Percentiles rank a stretch among this genome's conserved stretches.
Conservation (phyloP, 257 asterid genomes). For the Datura wrightii region DNA sequence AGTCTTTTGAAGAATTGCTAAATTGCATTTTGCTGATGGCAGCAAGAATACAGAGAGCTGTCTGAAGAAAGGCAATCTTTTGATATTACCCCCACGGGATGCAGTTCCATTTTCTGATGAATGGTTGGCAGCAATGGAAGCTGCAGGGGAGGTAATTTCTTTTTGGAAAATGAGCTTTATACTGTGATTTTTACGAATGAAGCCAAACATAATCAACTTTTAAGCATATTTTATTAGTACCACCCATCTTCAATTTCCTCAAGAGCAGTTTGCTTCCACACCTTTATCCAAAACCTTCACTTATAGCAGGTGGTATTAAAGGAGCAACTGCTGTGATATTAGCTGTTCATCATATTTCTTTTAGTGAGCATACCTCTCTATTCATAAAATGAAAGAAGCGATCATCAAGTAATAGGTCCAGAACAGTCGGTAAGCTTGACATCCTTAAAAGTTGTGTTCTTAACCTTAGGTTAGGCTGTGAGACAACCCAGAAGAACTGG, state of each 20-base stretch:
- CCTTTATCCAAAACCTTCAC: not conserved
- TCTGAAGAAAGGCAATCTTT: slow-evolving; percentile 39
- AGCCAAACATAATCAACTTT: not conserved
- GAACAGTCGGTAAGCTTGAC: not conserved
- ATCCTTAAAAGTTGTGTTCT: slow-evolving; percentile 5
- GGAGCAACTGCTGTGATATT: not conserved
- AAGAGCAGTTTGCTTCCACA: slow-evolving; percentile 17
- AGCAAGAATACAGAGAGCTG: slow-evolving; percentile 48
- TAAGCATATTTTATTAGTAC: not conserved
- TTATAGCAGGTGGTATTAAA: not conserved
- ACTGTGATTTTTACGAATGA: not conserved
- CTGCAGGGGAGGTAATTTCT: slow-evolving; percentile 92
- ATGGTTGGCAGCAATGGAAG: slow-evolving; percentile 96
- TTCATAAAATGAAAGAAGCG: not conserved
- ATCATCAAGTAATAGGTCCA: slow-evolving; percentile 12
- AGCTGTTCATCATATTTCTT: slow-evolving; percentile 18
- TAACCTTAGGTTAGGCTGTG: not conserved
- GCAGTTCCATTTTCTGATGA: slow-evolving; percentile 95
- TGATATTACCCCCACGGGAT: slow-evolving; percentile 56
- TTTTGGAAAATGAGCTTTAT: slow-evolving; percentile 22
- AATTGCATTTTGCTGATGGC: slow-evolving; percentile 41
- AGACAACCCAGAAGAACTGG: not conserved
- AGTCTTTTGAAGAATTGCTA: not conserved
- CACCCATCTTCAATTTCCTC: not conserved
- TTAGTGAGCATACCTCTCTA: not conserved